These are phyloP conservation scores for Phaeodactylum tricornutum DNA, from an alignment of 108 stramenopile species.

Conservation along the genomic window DNA sequence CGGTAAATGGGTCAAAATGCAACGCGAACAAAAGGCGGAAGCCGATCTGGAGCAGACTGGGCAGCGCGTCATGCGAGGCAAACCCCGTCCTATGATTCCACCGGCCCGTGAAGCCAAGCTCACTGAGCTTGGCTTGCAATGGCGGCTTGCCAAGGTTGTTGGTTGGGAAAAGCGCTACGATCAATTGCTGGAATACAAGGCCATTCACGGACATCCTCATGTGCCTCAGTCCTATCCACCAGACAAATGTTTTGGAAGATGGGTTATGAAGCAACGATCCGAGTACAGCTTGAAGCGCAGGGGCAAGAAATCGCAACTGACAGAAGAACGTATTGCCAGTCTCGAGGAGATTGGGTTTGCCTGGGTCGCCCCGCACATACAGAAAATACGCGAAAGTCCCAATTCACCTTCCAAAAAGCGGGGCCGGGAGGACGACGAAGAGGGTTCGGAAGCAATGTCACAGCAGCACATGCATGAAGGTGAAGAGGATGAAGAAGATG, in stretches of 20 bases:
- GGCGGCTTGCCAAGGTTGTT: background rate
- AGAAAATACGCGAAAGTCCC: no score
- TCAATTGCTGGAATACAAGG: constrained; percentile 7
- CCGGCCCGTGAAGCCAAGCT: background rate
- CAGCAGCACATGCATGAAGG: no score
- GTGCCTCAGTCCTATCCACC: constrained; percentile 7
- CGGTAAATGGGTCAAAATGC: constrained; percentile 9
- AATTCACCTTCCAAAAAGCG: no score
- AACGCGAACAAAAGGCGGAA: background rate
- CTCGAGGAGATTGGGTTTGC: constrained; percentile 6
- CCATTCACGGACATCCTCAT: constrained; percentile 6
- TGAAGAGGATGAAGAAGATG: no score
- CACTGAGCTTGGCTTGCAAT: constrained; percentile 9
- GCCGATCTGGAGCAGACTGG: constrained; percentile 19
- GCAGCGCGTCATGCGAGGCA: background rate
- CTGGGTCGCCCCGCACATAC: constrained; percentile 5
- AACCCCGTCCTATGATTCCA: background rate
- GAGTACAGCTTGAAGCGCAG: background rate
- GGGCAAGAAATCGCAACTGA: constrained; percentile 2
- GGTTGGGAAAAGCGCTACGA: constrained; percentile 6
- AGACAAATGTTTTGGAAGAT: constrained; percentile 4
- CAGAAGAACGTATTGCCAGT: constrained; percentile 8
- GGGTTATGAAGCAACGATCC: constrained; percentile 12
- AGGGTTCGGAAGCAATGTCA: no score
- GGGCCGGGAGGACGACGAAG: no score